A percentile compares a stretch with the other conserved stretches of the same genome.
These are phyloP conservation scores for Achaetomiella virescens DNA, from an alignment of 495 filamentous ascomycete genomes.

Conservation along the genomic window DNA sequence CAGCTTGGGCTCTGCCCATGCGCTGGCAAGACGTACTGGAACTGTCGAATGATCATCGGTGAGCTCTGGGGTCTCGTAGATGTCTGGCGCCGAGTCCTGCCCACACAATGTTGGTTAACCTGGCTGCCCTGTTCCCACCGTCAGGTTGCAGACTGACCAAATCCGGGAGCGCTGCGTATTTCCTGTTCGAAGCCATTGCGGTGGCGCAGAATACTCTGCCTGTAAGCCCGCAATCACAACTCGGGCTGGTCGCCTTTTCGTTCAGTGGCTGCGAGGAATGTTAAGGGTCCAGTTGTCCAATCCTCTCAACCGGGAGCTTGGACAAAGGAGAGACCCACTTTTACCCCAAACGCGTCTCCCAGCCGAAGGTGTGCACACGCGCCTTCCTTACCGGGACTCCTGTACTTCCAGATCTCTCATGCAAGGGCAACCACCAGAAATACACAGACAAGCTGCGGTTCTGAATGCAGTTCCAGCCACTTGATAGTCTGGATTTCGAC, in stretches of 20 bases:
- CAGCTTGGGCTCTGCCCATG: constrained; percentile 13
- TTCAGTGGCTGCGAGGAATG: too few species aligned
- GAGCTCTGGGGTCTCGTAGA: constrained; percentile 91
- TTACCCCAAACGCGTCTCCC: too few species aligned
- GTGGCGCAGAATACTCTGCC: neutral
- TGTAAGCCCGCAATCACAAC: too few species aligned
- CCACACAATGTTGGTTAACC: constrained; percentile 5
- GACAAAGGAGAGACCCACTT: too few species aligned
- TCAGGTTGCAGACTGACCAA: constrained; percentile 47
- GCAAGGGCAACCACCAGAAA: too few species aligned
- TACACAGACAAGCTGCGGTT: neutral
- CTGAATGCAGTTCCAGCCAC: neutral
- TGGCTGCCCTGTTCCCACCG: constrained; percentile 9
- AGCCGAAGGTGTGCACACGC: too few species aligned
- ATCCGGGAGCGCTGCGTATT: constrained; percentile 82
- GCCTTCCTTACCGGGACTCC: too few species aligned
- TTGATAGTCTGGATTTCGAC: too few species aligned
- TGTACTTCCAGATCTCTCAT: too few species aligned
- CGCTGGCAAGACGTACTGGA: constrained; percentile 47
- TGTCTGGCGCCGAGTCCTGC: constrained; percentile 83
- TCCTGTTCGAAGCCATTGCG: constrained; percentile 51
- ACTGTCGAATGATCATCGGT: constrained; percentile 82
- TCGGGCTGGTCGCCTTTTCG: too few species aligned
- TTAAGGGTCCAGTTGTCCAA: too few species aligned
- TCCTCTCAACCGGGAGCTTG: too few species aligned